phyloP scores from a whole-genome alignment of 371 early-diverging fungal genomes.

The Fennellomyces sp. region DNA sequence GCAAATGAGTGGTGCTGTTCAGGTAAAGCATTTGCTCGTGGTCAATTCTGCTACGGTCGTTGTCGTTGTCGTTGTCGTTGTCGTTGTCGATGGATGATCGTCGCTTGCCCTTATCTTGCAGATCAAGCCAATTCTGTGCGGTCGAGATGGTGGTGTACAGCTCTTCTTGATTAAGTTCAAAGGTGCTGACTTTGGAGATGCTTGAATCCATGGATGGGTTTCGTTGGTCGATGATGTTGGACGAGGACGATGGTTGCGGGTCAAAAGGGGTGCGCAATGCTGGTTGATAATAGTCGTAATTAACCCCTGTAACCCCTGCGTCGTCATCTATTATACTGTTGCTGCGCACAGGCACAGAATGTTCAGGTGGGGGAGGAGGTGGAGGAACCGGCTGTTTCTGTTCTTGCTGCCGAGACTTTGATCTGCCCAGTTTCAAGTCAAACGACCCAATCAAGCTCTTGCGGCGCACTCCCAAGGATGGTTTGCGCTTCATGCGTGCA shows the following conservation, averaged over 20 bases:
- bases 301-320: neutral
- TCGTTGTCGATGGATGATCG: neutral
- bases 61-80: neutral
- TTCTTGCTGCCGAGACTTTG: neutral
- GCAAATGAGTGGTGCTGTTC: neutral
- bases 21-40: neutral
- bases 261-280: neutral
- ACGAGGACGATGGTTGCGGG: neutral
- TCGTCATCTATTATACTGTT: neutral
- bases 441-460: slow-evolving; percentile 3
- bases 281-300: neutral
- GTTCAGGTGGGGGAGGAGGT: neutral
- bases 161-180: neutral
- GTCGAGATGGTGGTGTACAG: slow-evolving; percentile 1
- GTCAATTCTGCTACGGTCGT: neutral
- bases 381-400: neutral
- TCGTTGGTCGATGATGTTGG: neutral
- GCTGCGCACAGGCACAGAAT: neutral
- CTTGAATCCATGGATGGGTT: slow-evolving; percentile 6
- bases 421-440: neutral
- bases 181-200: slow-evolving; percentile 15
- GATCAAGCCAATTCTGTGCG: slow-evolving; percentile 1
- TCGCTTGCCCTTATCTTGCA: neutral
- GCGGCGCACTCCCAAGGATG: neutral
- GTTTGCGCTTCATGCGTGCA: neutral